Base-by-base conservation (phyloP, 75 land plant genomes). In the Larix kaempferi region DNA sequence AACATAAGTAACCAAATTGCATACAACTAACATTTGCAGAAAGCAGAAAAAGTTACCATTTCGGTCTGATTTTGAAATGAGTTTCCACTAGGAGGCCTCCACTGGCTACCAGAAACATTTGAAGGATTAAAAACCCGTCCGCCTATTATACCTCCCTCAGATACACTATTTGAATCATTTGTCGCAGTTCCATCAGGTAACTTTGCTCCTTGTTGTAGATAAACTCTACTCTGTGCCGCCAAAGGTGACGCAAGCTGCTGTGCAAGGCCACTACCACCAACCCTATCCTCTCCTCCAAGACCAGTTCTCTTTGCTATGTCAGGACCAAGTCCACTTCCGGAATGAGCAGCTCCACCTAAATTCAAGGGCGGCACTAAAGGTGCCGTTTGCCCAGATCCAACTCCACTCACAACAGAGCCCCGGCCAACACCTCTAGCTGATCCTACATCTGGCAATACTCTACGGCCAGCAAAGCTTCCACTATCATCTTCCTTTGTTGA, bases 51-150 rank as follows among this genome's bases (percentile, higher is more conserved):
- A 27, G 86, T 66, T 84, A 96, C 99, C 84, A 76, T 77, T 82
- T 96, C 99, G 73, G 82, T 80, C 62, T 82, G 89, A 61, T 76
- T 86, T 74, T 83, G 94, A 74, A 94, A 90, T 15, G 98, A 76
- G 78, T 66, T 81, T 83, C 91, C 89, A 84, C 78, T 79, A 57
- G 81, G 92, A 55, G 94, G 91, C 61, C 99, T 94, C 99, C 99
- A 96, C 59, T 93, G 96, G 41, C 89, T 85, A 29, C 95, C 94
- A 86, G 91, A 22, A 69, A 86, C 91, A 25, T 65, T 74, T 62
- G 98, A 81, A 59, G 93, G 69, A 56, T 86, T 65, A 21, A 89
- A 87, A 44, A 84, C 81, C 64, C 90, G 79, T 29, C 86, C 85
- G 56, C 88, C 86, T 15, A 81, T 62, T 19, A 77, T 79, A 33